Percentiles rank a stretch among this genome's conserved stretches.
Conservation (phyloP, 345 rosid species). For the Citrus trifoliata region DNA sequence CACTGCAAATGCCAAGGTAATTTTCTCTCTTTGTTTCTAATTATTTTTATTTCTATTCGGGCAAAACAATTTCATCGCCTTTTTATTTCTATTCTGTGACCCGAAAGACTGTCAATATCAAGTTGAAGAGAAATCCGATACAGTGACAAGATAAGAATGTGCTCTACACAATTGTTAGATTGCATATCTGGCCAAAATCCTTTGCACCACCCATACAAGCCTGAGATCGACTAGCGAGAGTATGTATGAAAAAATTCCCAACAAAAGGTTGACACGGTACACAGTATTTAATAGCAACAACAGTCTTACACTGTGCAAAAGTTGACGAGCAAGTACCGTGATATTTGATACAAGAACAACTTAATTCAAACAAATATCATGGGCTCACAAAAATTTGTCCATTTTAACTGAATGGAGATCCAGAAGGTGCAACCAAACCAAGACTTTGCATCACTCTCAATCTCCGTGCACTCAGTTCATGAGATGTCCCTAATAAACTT, state of each 20-base stretch:
- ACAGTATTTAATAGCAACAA: background rate
- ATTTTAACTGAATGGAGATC: slow-evolving; percentile 49
- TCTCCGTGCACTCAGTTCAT: slow-evolving; percentile 38
- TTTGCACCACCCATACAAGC: background rate
- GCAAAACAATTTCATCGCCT: no score
- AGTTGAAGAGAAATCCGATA: background rate
- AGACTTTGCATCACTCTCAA: slow-evolving; percentile 60
- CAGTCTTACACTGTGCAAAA: background rate
- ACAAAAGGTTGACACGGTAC: background rate
- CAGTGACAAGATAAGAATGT: background rate
- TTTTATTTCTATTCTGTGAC: background rate
- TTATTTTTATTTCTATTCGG: no score
- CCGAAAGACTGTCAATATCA: background rate
- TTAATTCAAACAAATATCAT: background rate
- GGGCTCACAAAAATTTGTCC: slow-evolving; percentile 6
- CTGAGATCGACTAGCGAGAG: background rate
- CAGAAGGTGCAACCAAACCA: slow-evolving; percentile 53
- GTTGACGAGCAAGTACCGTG: background rate
- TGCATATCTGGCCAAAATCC: background rate
- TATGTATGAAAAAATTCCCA: background rate
- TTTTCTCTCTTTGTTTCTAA: no score
- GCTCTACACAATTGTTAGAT: background rate
- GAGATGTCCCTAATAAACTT: slow-evolving; percentile 15
- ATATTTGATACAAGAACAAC: background rate
- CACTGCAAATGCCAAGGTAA: no score